These are phyloP conservation scores for Trichoderma asperellum DNA, from an alignment of 2,329 filamentous ascomycete species.

Conservation along the genomic window DNA sequence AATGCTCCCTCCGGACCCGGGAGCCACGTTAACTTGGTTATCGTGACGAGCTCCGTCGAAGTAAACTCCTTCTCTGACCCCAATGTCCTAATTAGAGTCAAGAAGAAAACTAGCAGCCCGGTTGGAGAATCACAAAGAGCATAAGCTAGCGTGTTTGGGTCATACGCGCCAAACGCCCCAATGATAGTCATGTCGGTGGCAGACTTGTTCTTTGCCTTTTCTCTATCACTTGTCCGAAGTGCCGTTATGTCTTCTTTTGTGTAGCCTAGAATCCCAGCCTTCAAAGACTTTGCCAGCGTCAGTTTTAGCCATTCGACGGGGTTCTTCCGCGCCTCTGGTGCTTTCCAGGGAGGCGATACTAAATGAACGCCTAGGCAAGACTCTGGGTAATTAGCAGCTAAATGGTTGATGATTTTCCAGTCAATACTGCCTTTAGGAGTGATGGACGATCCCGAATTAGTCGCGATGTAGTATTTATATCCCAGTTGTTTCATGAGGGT, in stretches of 20 bases:
- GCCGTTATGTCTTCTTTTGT: slow-evolving; percentile 54
- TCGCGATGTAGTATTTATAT: slow-evolving; percentile 62
- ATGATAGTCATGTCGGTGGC: slow-evolving; percentile 32
- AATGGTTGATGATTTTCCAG: slow-evolving; percentile 52
- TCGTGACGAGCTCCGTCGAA: slow-evolving; percentile 60
- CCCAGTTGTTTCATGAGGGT: slow-evolving; percentile 62
- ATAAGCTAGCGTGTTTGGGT: slow-evolving; percentile 61
- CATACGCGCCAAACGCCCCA: slow-evolving; percentile 42
- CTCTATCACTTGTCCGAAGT: slow-evolving; percentile 38
- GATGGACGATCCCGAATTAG: slow-evolving; percentile 55
- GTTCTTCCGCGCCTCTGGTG: slow-evolving; percentile 51
- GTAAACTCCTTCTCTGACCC: slow-evolving; percentile 49
- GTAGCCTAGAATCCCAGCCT: slow-evolving; percentile 60
- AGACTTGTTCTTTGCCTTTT: slow-evolving; percentile 28
- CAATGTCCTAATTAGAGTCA: slow-evolving; percentile 51
- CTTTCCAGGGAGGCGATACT: slow-evolving; percentile 58
- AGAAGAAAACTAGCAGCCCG: slow-evolving; percentile 59
- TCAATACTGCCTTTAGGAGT: slow-evolving; percentile 55
- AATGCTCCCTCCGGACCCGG: slow-evolving; percentile 66
- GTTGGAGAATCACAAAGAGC: slow-evolving; percentile 65
- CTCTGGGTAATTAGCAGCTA: slow-evolving; percentile 53
- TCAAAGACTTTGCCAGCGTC: slow-evolving; percentile 55
- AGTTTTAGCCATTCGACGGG: slow-evolving; percentile 59
- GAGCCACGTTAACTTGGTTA: slow-evolving; percentile 67
- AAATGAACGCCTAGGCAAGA: slow-evolving; percentile 65